phyloP scores from a whole-genome alignment of 2,329 filamentous ascomycete genomes.

The Colletotrichum trifolii region DNA sequence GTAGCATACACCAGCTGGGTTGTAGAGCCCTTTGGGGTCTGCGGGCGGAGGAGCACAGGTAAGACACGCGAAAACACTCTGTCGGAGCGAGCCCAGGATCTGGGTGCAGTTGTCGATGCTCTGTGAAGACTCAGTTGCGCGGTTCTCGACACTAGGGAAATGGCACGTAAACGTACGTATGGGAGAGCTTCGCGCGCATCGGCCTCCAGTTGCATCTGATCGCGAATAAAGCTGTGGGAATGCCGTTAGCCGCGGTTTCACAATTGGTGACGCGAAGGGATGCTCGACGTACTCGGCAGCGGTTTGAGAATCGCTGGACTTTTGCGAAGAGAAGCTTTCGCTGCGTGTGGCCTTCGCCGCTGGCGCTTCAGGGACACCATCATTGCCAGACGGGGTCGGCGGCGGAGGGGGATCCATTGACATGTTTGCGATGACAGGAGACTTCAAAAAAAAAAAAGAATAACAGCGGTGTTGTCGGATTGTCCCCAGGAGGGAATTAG shows the following conservation, averaged over 20 bases:
- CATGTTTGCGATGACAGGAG: slow-evolving; percentile 39
- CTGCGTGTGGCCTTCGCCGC: slow-evolving; percentile 53
- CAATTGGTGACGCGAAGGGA: background rate
- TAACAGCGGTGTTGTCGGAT: too few relatives aligned
- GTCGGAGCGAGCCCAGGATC: slow-evolving; percentile 86
- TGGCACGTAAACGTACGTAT: slow-evolving; percentile 74
- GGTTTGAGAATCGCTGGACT: slow-evolving; percentile 75
- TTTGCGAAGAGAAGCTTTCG: slow-evolving; percentile 69
- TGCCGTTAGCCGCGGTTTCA: background rate
- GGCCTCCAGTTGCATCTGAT: slow-evolving; percentile 89
- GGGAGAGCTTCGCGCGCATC: slow-evolving; percentile 95
- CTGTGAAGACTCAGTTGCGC: slow-evolving; percentile 53
- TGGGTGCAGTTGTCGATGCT: slow-evolving; percentile 95
- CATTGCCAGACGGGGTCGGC: slow-evolving; percentile 41
- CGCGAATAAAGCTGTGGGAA: slow-evolving; percentile 78
- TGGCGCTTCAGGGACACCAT: slow-evolving; percentile 36
- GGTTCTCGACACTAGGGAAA: too few relatives aligned
- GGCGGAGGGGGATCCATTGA: slow-evolving; percentile 51
- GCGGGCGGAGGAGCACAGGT: slow-evolving; percentile 88
- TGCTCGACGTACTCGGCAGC: slow-evolving; percentile 69
- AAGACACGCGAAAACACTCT: slow-evolving; percentile 90
- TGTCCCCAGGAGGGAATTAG: too few relatives aligned
- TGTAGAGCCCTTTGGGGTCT: slow-evolving; percentile 70
- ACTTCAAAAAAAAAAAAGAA: background rate
- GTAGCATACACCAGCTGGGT: slow-evolving; percentile 89